A percentile compares a stretch with the other conserved stretches of the same genome.
phyloP scores from a whole-genome alignment of 108 stramenopile genomes.

The Pseudonitzschia multiseries region DNA sequence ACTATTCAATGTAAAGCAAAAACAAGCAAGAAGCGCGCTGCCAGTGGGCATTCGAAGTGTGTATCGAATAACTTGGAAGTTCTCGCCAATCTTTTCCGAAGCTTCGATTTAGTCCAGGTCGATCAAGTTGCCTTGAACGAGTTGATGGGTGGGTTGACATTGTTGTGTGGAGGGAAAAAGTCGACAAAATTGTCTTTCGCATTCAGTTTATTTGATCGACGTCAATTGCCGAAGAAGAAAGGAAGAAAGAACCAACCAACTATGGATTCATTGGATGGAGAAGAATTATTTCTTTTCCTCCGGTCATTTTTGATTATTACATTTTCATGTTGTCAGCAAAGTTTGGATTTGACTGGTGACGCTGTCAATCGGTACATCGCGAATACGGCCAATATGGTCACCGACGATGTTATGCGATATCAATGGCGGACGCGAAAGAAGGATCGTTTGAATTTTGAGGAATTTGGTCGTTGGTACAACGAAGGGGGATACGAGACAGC shows the following conservation, averaged over 20 bases:
- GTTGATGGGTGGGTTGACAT: constrained; percentile 87
- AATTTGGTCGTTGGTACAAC: constrained; percentile 96
- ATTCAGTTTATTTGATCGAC: constrained; percentile 75
- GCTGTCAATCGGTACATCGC: constrained; percentile 71
- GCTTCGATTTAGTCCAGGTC: constrained; percentile 73
- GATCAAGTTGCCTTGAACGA: constrained; percentile 77
- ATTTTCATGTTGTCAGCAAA: constrained; percentile 89
- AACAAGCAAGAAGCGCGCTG: constrained; percentile 34
- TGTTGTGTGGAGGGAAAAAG: constrained; percentile 85
- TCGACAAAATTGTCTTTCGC: constrained; percentile 84
- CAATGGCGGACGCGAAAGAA: constrained; percentile 66
- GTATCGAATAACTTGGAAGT: constrained; percentile 40
- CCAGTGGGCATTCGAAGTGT: constrained; percentile 38
- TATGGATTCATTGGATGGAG: constrained; percentile 46
- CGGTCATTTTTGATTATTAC: constrained; percentile 82
- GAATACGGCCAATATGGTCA: constrained; percentile 76
- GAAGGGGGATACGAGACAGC: constrained; percentile 90
- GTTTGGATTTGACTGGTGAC: constrained; percentile 69
- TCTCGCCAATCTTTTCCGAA: constrained; percentile 76
- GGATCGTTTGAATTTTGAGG: constrained; percentile 84
- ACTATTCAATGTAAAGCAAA: constrained; percentile 31
- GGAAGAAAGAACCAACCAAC: constrained; percentile 32
- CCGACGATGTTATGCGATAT: constrained; percentile 81
- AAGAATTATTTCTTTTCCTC: constrained; percentile 74
- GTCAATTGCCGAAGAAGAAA: constrained; percentile 29